phyloP scores from a whole-genome alignment of 768 basidiomycete genomes.

The Calocybe indica region DNA sequence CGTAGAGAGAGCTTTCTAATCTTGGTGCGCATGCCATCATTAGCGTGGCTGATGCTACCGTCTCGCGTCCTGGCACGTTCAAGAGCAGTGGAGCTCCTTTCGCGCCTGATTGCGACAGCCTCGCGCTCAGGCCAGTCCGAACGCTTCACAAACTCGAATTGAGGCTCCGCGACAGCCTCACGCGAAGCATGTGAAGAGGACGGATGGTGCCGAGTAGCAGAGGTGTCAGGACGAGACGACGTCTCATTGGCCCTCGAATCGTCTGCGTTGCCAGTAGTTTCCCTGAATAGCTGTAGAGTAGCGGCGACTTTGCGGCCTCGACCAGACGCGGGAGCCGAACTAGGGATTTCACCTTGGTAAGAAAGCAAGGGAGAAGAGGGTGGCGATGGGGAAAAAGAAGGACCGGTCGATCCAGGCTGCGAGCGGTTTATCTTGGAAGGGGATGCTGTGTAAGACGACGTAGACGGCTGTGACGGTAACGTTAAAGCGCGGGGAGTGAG shows the following conservation, averaged over 20 bases:
- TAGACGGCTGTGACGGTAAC: conserved; percentile 23
- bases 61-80: conserved; percentile 55
- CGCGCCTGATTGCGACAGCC: conserved; percentile 60
- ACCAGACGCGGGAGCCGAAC: conserved; percentile 31
- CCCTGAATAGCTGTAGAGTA: conserved; percentile 76
- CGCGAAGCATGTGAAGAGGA: conserved; percentile 33
- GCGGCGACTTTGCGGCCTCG: conserved; percentile 83
- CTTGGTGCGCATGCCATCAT: conserved; percentile 22
- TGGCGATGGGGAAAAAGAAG: conserved; percentile 26
- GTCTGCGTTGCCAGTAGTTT: conserved; percentile 44
- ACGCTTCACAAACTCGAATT: conserved; percentile 78
- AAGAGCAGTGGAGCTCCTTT: conserved; percentile 57
- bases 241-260: conserved; percentile 23
- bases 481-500: conserved; percentile 32
- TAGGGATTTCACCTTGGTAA: conserved; percentile 17
- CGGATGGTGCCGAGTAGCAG: conserved; percentile 20
- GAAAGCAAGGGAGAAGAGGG: conserved; percentile 22
- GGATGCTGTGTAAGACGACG: conserved; percentile 8
- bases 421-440: conserved; percentile 25
- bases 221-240: conserved; percentile 21
- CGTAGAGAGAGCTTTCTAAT: conserved; percentile 33
- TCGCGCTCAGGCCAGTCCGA: conserved; percentile 85
- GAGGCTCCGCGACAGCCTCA: conserved; percentile 53
- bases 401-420: conserved; percentile 27
- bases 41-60: conserved; percentile 15